Evolutionary conservation across 164 flowering plant species (phyloP), one percentile per base, ranked within the genome.

Genomic region (Sedum album): DNA sequence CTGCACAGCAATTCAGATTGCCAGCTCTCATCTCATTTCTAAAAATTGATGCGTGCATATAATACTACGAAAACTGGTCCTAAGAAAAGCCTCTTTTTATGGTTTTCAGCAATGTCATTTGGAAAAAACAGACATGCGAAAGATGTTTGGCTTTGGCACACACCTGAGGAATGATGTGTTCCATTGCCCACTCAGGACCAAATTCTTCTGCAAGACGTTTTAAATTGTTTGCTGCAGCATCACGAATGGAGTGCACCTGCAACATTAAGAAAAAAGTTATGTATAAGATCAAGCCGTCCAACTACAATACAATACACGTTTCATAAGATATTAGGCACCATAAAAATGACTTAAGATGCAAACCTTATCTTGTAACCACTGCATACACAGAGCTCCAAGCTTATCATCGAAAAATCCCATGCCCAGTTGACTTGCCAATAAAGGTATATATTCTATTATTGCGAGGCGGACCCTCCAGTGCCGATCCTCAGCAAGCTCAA

Each of bases 401-500:
- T 93, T 90, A 70, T 93, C 98, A 79, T 93, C 96, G 72, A 93
- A 93, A 75, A 93, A 93, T 1, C 95, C 91, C 15, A 93, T 87
- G 73, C 98, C 98, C 79, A 93, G 80, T 72, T 93, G 98, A 77
- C 98, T 93, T 64, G 98, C 98, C 79, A 93, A 73, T 61, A 93
- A 60, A 68, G 98, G 98, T 72, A 93, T 90, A 72, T 90, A 93
- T 72, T 93, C 98, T 68, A 93, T 93, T 69, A 92, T 90, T 62
- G 97, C 97, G 65, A 90, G 90, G 21, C 96, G 86, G 65, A 92
- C 97, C 75, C 97, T 88, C 97, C 98, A 92, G 72, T 92, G 98
- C 65, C 98, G 83, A 78, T 92, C 98, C 79, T 90, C 98, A n/a
- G 98, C 98, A 74, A 92, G 94, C 82, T 92, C 98, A 69, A 92